Evolutionary conservation across 495 filamentous ascomycete genomes (phyloP).

Genomic region (Cryomyces antarcticus): DNA sequence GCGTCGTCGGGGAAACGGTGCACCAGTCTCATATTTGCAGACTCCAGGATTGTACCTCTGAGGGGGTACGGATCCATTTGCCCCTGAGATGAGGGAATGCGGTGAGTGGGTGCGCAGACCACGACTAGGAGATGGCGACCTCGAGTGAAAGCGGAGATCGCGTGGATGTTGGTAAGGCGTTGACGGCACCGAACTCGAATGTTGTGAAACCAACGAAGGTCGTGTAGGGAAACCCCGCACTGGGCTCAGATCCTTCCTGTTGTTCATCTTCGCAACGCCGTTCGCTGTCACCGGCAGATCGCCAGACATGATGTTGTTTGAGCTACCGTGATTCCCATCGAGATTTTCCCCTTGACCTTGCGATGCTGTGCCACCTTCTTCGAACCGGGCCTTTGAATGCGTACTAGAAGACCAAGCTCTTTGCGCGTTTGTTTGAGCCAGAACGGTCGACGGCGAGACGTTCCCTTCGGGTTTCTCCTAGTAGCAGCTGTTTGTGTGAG

Average conservation of each 20-base stretch:
- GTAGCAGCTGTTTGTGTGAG: too few relatives aligned
- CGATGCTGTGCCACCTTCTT: too few relatives aligned
- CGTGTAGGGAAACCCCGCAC: constrained; percentile 5
- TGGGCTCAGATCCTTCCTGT: constrained; percentile 1
- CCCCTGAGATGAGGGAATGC: constrained; percentile 75
- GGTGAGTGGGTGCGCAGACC: constrained; percentile 58
- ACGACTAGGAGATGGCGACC: constrained; percentile 68
- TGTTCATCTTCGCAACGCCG: constrained; percentile 5
- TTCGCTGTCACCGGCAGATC: constrained; percentile 9
- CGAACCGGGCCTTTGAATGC: too few relatives aligned
- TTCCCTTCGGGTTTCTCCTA: too few relatives aligned
- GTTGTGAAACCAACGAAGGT: constrained; percentile 27
- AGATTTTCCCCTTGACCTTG: neutral
- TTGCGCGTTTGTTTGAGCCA: too few relatives aligned
- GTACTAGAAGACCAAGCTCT: too few relatives aligned
- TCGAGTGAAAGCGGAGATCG: constrained; percentile 62
- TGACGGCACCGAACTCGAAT: constrained; percentile 83
- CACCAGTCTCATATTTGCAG: constrained; percentile 69
- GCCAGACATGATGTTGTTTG: constrained; percentile 5
- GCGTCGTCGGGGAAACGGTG: constrained; percentile 50
- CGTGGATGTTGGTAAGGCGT: constrained; percentile 81
- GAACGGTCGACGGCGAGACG: too few relatives aligned
- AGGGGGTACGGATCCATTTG: constrained; percentile 36
- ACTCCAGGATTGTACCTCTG: constrained; percentile 29
- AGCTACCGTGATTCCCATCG: constrained; percentile 8